These are phyloP conservation scores for Talaromyces amestolkiae DNA, from an alignment of 2,329 filamentous ascomycete species.

Conservation along the genomic window DNA sequence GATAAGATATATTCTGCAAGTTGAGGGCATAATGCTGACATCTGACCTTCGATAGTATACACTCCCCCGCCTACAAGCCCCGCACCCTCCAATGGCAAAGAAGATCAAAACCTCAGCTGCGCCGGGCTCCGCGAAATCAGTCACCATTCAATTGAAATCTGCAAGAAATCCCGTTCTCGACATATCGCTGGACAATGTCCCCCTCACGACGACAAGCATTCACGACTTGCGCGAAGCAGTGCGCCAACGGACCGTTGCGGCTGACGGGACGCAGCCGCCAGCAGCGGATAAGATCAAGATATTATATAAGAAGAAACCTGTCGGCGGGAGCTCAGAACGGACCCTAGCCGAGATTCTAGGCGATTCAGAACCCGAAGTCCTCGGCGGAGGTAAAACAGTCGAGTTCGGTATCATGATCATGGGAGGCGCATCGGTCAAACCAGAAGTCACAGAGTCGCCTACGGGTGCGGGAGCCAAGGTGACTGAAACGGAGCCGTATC, in stretches of 20 bases:
- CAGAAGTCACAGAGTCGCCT: conserved; percentile 30
- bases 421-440: conserved; percentile 59
- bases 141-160: conserved; percentile 44
- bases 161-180: conserved; percentile 72
- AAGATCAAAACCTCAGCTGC: conserved; percentile 33
- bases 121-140: conserved; percentile 42
- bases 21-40: not conserved
- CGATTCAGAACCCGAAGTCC: conserved; percentile 47
- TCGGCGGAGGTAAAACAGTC: conserved; percentile 48
- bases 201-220: conserved; percentile 68
- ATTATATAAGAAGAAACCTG: conserved; percentile 82
- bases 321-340: conserved; percentile 61
- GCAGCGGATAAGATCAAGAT: conserved; percentile 72
- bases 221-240: conserved; percentile 75
- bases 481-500: conserved; percentile 27
- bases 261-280: conserved; percentile 43
- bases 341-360: conserved; percentile 70
- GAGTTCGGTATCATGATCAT: conserved; percentile 89
- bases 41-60: conserved; percentile 36
- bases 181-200: conserved; percentile 60
- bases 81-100: conserved; percentile 46
- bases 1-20: not conserved
- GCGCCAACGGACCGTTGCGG: conserved; percentile 60
- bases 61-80: conserved; percentile 46
- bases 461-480: conserved; percentile 29